Evolutionary conservation across 2,329 filamentous ascomycete genomes (phyloP).

Genomic region (Penicillium sp.): DNA sequence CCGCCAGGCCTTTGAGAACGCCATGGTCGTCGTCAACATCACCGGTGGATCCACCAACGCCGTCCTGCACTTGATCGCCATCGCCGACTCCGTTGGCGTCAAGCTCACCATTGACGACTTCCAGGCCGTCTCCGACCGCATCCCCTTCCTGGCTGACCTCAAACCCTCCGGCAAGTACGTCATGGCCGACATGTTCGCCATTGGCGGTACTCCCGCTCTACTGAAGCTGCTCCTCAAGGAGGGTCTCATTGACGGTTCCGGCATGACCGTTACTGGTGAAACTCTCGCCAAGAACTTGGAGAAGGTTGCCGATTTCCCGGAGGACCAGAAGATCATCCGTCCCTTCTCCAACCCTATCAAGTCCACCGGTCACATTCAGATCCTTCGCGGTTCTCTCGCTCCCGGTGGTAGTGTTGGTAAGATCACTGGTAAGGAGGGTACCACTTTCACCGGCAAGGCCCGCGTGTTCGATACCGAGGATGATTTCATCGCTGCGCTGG

Average conservation of each 20-base stretch:
- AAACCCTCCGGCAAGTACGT: slow-evolving; percentile 76
- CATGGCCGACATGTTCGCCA: slow-evolving; percentile 63
- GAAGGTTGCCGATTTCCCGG: slow-evolving; percentile 67
- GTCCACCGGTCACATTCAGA: slow-evolving; percentile 73
- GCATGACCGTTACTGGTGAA: slow-evolving; percentile 66
- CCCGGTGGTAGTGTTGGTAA: slow-evolving; percentile 75
- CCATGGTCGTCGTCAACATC: slow-evolving; percentile 82
- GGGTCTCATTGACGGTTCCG: slow-evolving; percentile 64
- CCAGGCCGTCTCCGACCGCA: slow-evolving; percentile 79
- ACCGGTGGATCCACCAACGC: slow-evolving; percentile 86
- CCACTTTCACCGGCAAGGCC: slow-evolving; percentile 70
- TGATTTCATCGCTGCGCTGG: slow-evolving; percentile 70
- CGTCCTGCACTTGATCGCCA: slow-evolving; percentile 82
- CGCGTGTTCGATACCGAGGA: slow-evolving; percentile 74
- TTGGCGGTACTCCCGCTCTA: slow-evolving; percentile 64
- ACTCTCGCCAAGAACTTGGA: slow-evolving; percentile 65
- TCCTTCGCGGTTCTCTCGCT: slow-evolving; percentile 71
- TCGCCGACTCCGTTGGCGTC: slow-evolving; percentile 79
- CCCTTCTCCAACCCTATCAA: slow-evolving; percentile 74
- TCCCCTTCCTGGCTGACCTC: slow-evolving; percentile 79
- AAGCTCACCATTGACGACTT: slow-evolving; percentile 87
- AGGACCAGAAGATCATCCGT: slow-evolving; percentile 72
- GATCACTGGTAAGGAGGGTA: slow-evolving; percentile 78
- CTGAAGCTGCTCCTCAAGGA: slow-evolving; percentile 65
- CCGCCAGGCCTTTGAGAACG: slow-evolving; percentile 80